Evolutionary conservation across 2,329 filamentous ascomycete species (phyloP).

Genomic region (Pseudogymnoascus sp.): DNA sequence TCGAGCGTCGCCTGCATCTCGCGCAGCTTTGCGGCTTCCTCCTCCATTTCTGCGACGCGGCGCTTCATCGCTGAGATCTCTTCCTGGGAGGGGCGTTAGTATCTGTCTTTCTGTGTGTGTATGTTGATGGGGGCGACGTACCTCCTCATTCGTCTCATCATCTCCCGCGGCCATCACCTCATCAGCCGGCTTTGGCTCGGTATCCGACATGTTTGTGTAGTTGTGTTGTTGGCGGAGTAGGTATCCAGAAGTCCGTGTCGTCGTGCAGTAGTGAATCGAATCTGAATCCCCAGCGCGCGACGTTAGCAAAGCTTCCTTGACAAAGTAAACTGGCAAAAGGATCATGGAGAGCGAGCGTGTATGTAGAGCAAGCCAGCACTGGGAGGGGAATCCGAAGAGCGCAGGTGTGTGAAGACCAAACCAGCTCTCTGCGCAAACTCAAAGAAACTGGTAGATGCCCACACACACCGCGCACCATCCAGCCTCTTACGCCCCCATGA

Average conservation of each 20-base stretch:
- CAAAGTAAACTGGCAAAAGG: neutral
- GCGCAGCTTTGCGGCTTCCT: slow-evolving; percentile 75
- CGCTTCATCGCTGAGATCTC: slow-evolving; percentile 84
- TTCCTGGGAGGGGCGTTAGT: slow-evolving; percentile 38
- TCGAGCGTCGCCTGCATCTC: slow-evolving; percentile 85
- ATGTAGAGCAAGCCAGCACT: neutral
- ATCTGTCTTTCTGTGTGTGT: neutral
- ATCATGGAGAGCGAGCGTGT: neutral
- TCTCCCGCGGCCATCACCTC: slow-evolving; percentile 19
- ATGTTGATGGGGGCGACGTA: slow-evolving; percentile 9
- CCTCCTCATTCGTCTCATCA: slow-evolving; percentile 27
- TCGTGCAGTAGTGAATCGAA: neutral
- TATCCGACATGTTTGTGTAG: slow-evolving; percentile 22
- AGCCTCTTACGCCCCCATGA: neutral
- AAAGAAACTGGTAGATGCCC: neutral
- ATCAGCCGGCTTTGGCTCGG: slow-evolving; percentile 20
- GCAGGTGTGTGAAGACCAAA: neutral
- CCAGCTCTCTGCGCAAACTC: neutral
- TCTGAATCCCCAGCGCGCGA: neutral
- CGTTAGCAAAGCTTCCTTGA: neutral
- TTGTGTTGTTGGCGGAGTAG: neutral
- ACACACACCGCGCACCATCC: neutral
- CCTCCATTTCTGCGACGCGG: slow-evolving; percentile 82
- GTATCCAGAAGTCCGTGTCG: neutral
- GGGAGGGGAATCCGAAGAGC: neutral